Evolutionary conservation across 139 green algal genomes (phyloP).

Genomic region (Pseudopediastrum boryanum): DNA sequence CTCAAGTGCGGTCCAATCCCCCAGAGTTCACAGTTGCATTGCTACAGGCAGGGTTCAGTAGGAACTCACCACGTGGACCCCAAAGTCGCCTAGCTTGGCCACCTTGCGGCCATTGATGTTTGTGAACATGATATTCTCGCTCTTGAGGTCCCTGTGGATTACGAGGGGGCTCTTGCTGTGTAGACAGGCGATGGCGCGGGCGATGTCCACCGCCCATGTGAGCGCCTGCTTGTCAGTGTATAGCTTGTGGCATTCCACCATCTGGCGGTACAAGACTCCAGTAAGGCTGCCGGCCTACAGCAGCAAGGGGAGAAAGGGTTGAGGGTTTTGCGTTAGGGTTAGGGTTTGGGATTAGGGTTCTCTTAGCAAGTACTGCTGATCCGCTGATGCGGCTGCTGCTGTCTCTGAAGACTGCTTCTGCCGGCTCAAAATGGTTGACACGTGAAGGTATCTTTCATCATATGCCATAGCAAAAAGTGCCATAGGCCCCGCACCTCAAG

Average conservation of each 20-base stretch:
- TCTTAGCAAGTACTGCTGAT: too few relatives aligned
- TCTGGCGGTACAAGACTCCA: not conserved
- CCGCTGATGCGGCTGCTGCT: too few relatives aligned
- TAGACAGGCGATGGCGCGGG: not conserved
- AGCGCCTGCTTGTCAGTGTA: conserved; percentile 8
- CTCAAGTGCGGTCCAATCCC: too few relatives aligned
- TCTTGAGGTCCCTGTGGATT: conserved; percentile 32
- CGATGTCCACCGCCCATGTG: conserved; percentile 24
- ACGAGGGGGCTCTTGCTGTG: conserved; percentile 10
- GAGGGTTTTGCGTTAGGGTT: too few relatives aligned
- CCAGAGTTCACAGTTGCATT: too few relatives aligned
- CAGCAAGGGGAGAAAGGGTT: too few relatives aligned
- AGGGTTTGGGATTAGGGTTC: too few relatives aligned
- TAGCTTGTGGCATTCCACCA: not conserved
- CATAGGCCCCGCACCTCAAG: too few relatives aligned
- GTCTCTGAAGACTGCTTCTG: too few relatives aligned
- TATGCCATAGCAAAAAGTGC: too few relatives aligned
- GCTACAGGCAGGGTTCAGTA: not conserved
- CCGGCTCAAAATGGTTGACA: too few relatives aligned
- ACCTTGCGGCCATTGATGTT: not conserved
- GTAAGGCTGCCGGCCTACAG: conserved; percentile 19
- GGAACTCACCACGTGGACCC: conserved; percentile 20
- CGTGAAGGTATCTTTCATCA: too few relatives aligned
- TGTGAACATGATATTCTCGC: conserved; percentile 12
- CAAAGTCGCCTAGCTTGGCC: conserved; percentile 26